Base-by-base conservation (phyloP, 176 grass and related monocot species). In the Oryza australiensis region DNA sequence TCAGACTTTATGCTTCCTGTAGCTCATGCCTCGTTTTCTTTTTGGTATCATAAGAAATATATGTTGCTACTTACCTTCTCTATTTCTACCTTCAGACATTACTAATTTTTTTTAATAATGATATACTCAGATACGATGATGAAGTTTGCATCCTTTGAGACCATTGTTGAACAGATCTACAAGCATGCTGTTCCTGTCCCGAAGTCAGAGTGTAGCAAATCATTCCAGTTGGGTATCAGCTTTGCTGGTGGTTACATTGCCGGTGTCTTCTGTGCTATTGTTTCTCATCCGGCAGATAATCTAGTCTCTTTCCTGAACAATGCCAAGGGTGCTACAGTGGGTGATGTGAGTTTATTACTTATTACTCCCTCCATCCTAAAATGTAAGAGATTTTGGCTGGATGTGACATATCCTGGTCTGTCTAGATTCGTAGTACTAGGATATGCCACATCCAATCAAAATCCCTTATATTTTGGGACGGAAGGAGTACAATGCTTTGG, bases 141-240 rank as follows among this genome's bases (percentile, higher is more conserved):
- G 90, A 92, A 92, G 29, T 93, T 93, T 93, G 91, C 91, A 5
- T 93, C 91, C 8, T 93, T 93, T 71, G 87, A 93, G 80, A 89
- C 81, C 26, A 77, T 93, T 22, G 91, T 93, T 43, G 91, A 90
- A 68, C 86, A 85, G 64, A 76, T 93, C 41, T 93, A 93, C 66
- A 93, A 93, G 66, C 60, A 93, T 65, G 87, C 77, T 74, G 83
- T 90, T 41, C 91, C 91, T 13, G 59, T 73, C 35, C 87, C 91
- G 2, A 93, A 93, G 81, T 86, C 85, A 37, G 74, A 93, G 26
- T 93, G 91, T 29, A 89, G 78, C 60, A 89, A 93, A 46, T 7
- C 76, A 72, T 76, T 74, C 69, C 87, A 93, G 9, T 63, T 93
- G 38, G 91, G 87, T 41, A 78, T 93, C 34, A 93, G 84, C 72